phyloP scores from a whole-genome alignment of 371 early-diverging fungal species.

The Astathelohania contejeani region DNA sequence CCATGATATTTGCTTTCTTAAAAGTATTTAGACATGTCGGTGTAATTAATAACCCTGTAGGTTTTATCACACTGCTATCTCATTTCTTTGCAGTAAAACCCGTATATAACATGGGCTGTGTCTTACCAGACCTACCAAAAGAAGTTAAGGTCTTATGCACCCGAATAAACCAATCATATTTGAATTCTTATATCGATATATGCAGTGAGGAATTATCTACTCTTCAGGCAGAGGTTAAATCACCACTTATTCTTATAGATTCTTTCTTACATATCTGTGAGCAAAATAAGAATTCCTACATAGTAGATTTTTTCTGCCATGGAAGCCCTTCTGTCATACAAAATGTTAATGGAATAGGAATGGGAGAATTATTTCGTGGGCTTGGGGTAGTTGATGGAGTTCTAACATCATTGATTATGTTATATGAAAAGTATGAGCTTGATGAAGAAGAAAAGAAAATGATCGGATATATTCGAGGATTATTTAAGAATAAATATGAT shows the following conservation, averaged over 20 bases:
- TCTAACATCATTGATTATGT: slow-evolving; percentile 14
- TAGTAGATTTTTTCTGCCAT: slow-evolving; percentile 43
- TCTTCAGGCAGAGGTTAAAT: slow-evolving; percentile 5
- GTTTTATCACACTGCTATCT: slow-evolving; percentile 22
- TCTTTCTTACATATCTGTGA: slow-evolving; percentile 22
- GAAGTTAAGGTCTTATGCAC: slow-evolving; percentile 1
- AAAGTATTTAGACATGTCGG: slow-evolving; percentile 10
- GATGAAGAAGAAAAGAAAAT: slow-evolving; percentile 9
- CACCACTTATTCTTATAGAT: slow-evolving; percentile 3
- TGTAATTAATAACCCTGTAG: slow-evolving; percentile 1
- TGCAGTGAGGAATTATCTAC: slow-evolving; percentile 1
- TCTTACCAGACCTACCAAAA: background rate
- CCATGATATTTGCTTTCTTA: slow-evolving; percentile 25
- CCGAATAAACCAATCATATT: slow-evolving; percentile 9
- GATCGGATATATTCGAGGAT: slow-evolving; percentile 15
- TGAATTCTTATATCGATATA: background rate
- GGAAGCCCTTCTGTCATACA: slow-evolving; percentile 22
- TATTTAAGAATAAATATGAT: slow-evolving; percentile 41
- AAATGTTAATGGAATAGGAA: slow-evolving; percentile 32
- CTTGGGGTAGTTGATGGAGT: slow-evolving; percentile 31
- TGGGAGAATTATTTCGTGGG: slow-evolving; percentile 40
- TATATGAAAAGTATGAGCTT: slow-evolving; percentile 31
- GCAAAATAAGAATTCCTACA: slow-evolving; percentile 42
- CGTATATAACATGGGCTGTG: background rate
- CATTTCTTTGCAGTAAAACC: slow-evolving; percentile 39